phyloP scores from a whole-genome alignment of 129 eudicot genomes.

The Helichrysum umbraculigerum region DNA sequence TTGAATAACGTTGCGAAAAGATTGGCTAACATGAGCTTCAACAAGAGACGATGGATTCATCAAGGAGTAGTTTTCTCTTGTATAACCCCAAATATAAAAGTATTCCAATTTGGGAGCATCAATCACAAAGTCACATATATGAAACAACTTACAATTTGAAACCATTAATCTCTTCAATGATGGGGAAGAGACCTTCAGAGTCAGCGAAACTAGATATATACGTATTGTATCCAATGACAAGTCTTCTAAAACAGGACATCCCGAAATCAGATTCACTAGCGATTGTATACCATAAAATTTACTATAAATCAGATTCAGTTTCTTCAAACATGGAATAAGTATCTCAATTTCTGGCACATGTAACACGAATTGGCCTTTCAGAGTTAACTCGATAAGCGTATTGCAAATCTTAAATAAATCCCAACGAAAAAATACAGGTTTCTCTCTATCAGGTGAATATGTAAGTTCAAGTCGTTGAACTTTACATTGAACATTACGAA shows the following conservation, averaged over 20 bases:
- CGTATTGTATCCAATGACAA: slow-evolving; percentile 15
- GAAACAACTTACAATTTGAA: neutral
- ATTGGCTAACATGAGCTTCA: slow-evolving; percentile 13
- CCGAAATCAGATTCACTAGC: slow-evolving; percentile 20
- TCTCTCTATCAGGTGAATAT: slow-evolving; percentile 15
- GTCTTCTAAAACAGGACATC: slow-evolving; percentile 30
- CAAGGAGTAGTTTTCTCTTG: neutral
- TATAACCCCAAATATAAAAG: slow-evolving; percentile 20
- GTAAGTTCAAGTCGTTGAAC: slow-evolving; percentile 21
- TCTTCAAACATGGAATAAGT: slow-evolving; percentile 25
- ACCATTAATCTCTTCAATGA: slow-evolving; percentile 29
- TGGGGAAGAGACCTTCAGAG: neutral
- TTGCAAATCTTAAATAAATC: slow-evolving; percentile 1
- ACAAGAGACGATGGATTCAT: slow-evolving; percentile 13
- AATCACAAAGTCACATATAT: neutral
- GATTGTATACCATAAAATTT: neutral
- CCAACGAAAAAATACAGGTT: slow-evolving; percentile 5
- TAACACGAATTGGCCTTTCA: slow-evolving; percentile 20
- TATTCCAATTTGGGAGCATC: slow-evolving; percentile 29
- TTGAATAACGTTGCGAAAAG: neutral
- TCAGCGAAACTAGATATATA: neutral
- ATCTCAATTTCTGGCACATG: slow-evolving; percentile 2
- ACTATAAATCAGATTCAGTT: slow-evolving; percentile 7
- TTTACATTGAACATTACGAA: slow-evolving; percentile 2
- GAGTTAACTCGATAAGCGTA: slow-evolving; percentile 17